Evolutionary conservation across 352 stramenopile species (phyloP).

Genomic region (Elongisporangium undulatum): DNA sequence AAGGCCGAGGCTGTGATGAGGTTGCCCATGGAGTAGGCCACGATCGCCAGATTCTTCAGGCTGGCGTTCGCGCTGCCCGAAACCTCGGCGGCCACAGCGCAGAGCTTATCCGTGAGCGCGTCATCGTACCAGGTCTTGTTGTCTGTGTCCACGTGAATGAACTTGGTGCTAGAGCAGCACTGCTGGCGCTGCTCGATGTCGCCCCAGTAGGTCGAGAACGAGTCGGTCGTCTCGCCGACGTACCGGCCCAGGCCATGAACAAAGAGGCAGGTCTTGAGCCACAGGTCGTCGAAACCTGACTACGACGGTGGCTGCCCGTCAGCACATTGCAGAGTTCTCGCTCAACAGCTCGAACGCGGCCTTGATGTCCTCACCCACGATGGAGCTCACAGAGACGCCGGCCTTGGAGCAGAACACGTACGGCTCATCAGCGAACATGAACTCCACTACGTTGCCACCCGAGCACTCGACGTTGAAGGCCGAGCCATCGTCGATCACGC

Average conservation of each 20-base stretch:
- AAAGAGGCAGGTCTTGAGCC: slow-evolving; percentile 24
- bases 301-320: slow-evolving; percentile 5
- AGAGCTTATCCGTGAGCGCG: slow-evolving; percentile 16
- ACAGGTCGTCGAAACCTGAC: slow-evolving; percentile 1
- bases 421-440: slow-evolving; percentile 24
- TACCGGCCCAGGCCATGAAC: slow-evolving; percentile 18
- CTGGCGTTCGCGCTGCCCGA: slow-evolving; percentile 3
- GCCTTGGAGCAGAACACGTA: slow-evolving; percentile 27
- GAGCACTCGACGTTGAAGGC: slow-evolving; percentile 10
- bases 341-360: slow-evolving; percentile 12
- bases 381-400: slow-evolving; percentile 5
- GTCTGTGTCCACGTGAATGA: slow-evolving; percentile 21
- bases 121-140: slow-evolving; percentile 20
- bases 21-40: slow-evolving; percentile 52
- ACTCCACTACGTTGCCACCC: slow-evolving; percentile 21
- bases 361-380: slow-evolving; percentile 14
- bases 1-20: slow-evolving; percentile 21
- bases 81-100: slow-evolving; percentile 8
- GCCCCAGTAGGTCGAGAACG: slow-evolving; percentile 14
- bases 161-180: slow-evolving; percentile 28
- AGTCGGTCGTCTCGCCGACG: slow-evolving; percentile 5
- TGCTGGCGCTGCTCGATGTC: slow-evolving; percentile 14
- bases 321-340: slow-evolving; percentile 3
- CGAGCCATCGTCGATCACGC: slow-evolving; percentile 18
- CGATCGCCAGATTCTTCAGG: slow-evolving; percentile 23